A percentile compares a stretch with the other conserved stretches of the same genome.
These are phyloP conservation scores for Rhododendron molle DNA, from an alignment of 148 eudicot genomes.

Conservation along the genomic window DNA sequence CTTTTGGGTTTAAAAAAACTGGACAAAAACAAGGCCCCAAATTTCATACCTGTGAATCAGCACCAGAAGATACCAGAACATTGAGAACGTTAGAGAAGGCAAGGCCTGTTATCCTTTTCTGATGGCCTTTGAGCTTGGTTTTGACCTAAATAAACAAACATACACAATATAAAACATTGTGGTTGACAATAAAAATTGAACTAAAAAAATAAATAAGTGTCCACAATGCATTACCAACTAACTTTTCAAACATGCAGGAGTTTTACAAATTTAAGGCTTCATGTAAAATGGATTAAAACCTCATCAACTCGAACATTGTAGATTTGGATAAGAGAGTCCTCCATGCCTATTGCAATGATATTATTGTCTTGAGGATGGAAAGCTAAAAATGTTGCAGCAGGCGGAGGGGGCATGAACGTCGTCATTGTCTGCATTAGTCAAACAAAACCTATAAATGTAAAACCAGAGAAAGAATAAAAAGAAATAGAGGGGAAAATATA, in stretches of 20 bases:
- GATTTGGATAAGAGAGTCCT: constrained; percentile 80
- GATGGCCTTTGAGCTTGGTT: constrained; percentile 71
- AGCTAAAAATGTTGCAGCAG: constrained; percentile 85
- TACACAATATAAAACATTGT: neutral
- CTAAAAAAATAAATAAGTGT: neutral
- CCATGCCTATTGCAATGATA: constrained; percentile 91
- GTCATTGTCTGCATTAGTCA: constrained; percentile 74
- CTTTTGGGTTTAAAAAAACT: neutral
- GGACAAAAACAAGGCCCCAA: neutral
- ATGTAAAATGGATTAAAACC: constrained; percentile 29
- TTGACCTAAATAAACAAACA: constrained; percentile 43
- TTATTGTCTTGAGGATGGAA: constrained; percentile 91
- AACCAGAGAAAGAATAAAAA: neutral
- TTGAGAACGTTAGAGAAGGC: constrained; percentile 66
- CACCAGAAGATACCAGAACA: constrained; percentile 81
- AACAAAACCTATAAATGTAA: constrained; percentile 4
- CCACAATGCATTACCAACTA: neutral
- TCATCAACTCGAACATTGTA: constrained; percentile 83
- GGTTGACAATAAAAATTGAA: neutral
- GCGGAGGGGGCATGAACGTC: constrained; percentile 87
- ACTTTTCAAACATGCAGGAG: neutral
- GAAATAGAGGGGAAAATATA: neutral
- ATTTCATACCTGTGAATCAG: constrained; percentile 70
- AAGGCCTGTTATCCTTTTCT: constrained; percentile 76
- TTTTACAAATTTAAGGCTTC: neutral